Base-by-base conservation (phyloP, 2,329 filamentous ascomycete genomes). In the Whalleya microplaca region DNA sequence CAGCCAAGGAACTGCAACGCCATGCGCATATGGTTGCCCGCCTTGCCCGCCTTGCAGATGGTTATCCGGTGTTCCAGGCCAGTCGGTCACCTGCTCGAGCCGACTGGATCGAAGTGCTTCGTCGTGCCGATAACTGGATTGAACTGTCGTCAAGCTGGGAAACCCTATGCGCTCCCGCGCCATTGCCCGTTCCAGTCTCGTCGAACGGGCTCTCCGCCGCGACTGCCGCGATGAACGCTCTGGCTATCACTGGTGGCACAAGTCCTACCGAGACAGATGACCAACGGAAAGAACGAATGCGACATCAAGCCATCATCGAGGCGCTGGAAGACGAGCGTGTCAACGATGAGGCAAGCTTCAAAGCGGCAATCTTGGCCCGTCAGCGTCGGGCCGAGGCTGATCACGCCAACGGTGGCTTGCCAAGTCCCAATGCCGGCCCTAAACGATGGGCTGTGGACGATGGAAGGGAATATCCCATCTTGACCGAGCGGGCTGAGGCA, bases 1-100 rank as follows among this genome's bases (percentile, higher is more conserved):
- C 90, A 0, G 73, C 84, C 10, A 91, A 89, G 65, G 91, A 95
- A 71, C 82, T 93, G 32, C 84, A 87, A 48, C 89, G 91, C 37
- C 90, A 95, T 69, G 90, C 90, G 0, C 82, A 92, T 76, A 95
- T 93, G 82, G 91, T 89, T 3, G 89, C 91, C 16, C 86, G 91
- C 4, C 80, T 95, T 1, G 82, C 85, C 3, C 83, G 90, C 19
- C 80, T 95, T 21, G 86, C 85, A 47, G 89, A 95, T 66, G 91
- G 90, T 3, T 93, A 91, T 65, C 91, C 91, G 0, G 83, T 94
- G 47, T 94, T 96, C 69, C 86, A 92, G 61, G 81, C 86, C 0
- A 86, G 87, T 21, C 81, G 88, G 48, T 89, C 85, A 2, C 86
- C 89, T 1, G 86, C 89, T 1, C 85, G 90, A 49, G 84, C 87